Evolutionary conservation across 805 yeast genomes (phyloP).

Genomic region (Blastobotrys terrestris): DNA sequence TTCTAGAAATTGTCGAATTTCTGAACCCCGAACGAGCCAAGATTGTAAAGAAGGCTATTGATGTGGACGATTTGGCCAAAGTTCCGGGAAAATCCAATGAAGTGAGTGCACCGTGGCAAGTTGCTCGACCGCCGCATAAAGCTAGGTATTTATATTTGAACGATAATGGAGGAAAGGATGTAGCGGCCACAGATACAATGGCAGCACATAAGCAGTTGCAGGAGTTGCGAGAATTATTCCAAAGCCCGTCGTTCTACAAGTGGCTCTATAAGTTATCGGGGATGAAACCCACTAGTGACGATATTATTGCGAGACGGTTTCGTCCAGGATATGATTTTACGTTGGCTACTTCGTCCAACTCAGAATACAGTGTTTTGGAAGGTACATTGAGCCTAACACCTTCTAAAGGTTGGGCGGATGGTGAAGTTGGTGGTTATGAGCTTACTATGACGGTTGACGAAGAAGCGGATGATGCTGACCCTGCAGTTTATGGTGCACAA

Average conservation of each 20-base stretch:
- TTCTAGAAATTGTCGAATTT: slow-evolving; percentile 59
- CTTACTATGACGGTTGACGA: slow-evolving; percentile 60
- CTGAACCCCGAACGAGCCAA: slow-evolving; percentile 51
- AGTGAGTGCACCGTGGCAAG: slow-evolving; percentile 71
- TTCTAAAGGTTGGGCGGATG: slow-evolving; percentile 70
- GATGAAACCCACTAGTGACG: slow-evolving; percentile 53
- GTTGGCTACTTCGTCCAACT: slow-evolving; percentile 62
- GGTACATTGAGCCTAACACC: slow-evolving; percentile 83
- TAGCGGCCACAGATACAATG: slow-evolving; percentile 7
- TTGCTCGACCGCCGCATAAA: slow-evolving; percentile 91
- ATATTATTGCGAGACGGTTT: slow-evolving; percentile 72
- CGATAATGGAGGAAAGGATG: slow-evolving; percentile 36
- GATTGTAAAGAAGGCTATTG: slow-evolving; percentile 40
- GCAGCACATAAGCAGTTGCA: slow-evolving; percentile 33
- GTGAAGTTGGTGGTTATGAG: slow-evolving; percentile 94
- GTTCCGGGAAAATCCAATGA: slow-evolving; percentile 55
- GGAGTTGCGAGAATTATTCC: slow-evolving; percentile 52
- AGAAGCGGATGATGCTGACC: slow-evolving; percentile 59
- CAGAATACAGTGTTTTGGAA: slow-evolving; percentile 50
- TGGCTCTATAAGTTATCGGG: slow-evolving; percentile 64
- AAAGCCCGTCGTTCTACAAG: slow-evolving; percentile 55
- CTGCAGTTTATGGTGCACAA: slow-evolving; percentile 60
- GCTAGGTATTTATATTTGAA: slow-evolving; percentile 81
- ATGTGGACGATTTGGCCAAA: slow-evolving; percentile 46
- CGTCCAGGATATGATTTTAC: slow-evolving; percentile 95